Evolutionary conservation across 1,284 basidiomycete species (phyloP).

Genomic region (Sporisorium sorghi): DNA sequence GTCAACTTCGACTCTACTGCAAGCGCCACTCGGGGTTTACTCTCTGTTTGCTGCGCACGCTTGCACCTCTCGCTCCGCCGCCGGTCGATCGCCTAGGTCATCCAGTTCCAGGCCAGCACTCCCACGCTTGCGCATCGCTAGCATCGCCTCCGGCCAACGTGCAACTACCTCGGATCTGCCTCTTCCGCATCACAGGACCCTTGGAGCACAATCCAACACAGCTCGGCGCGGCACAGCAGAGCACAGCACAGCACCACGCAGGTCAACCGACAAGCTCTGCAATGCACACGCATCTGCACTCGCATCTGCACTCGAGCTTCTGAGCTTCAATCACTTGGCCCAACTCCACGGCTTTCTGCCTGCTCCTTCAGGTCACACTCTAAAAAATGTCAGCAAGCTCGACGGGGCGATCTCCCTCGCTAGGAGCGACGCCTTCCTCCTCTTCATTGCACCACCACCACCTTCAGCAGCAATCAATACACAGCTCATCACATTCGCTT

Average conservation of each 20-base stretch:
- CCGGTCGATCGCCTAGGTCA: conserved; percentile 2
- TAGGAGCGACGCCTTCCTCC: background rate
- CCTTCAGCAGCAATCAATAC: conserved; percentile 5
- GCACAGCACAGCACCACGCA: background rate
- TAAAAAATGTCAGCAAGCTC: conserved; percentile 18
- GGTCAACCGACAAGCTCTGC: background rate
- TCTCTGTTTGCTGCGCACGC: conserved; percentile 11
- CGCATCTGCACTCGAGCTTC: conserved; percentile 11
- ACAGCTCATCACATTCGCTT: conserved; percentile 1
- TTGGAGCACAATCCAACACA: background rate
- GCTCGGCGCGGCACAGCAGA: too few relatives aligned
- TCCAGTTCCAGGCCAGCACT: conserved; percentile 4
- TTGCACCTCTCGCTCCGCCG: background rate
- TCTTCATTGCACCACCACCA: conserved; percentile 4
- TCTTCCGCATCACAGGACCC: conserved; percentile 15
- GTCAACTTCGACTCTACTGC: background rate
- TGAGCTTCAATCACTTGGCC: conserved; percentile 22
- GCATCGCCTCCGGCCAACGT: conserved; percentile 2
- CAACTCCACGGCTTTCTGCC: background rate
- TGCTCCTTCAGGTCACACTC: background rate
- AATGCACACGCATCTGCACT: too few relatives aligned
- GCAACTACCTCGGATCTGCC: conserved; percentile 13
- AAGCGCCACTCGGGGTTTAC: conserved; percentile 1
- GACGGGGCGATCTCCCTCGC: background rate
- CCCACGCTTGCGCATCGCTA: conserved; percentile 12